Base-by-base conservation (phyloP, 2,329 filamentous ascomycete species). In the Aspergillus niger region DNA sequence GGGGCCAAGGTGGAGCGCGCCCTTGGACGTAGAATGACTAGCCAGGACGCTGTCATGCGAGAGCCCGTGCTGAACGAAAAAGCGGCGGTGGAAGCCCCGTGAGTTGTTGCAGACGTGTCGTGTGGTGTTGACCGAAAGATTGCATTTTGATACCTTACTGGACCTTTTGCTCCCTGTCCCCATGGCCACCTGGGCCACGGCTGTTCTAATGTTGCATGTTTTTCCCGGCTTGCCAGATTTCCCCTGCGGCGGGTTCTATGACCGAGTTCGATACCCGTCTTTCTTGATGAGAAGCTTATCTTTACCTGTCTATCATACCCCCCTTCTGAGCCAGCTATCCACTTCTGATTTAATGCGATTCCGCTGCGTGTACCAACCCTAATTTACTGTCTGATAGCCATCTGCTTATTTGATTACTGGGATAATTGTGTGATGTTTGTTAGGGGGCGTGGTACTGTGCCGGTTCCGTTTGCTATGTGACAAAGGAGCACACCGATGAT, bases 1-100 rank as follows among this genome's bases (percentile, higher is more conserved):
- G 91, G 92, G 51, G 92, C 92, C 62, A 97, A 97, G 80, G 86
- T 97, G 43, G 92, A 97, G 75, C 88, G 93, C 62, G 92, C 93
- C 22, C 86, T 97, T 58, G 89, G 89, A 67, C 85, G 92, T 67
- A 86, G 93, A 71, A 95, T 97, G 92, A 89, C 86, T 28, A 81
- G 90, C 67, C 93, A 97, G 77, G 93, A 97, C 71, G 93, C 93
- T 66, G 72, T 78, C 53, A 89, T 91, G 76, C 93, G 95, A 83
- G 87, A 89, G 65, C 85, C 80, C 30, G 79, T 79, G 30, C 60
- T 78, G 61, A 74, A 67, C 48, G 79, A 78, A 68, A 80, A 80
- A 66, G 55, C 66, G 15, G 68, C 64, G 15, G 59, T 63, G n/a
- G 59, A 65, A 59, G 68, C 62, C 49, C 56, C 56, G 57, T 64